phyloP scores from a whole-genome alignment of 352 stramenopile genomes.

The Plasmopara viticola region DNA sequence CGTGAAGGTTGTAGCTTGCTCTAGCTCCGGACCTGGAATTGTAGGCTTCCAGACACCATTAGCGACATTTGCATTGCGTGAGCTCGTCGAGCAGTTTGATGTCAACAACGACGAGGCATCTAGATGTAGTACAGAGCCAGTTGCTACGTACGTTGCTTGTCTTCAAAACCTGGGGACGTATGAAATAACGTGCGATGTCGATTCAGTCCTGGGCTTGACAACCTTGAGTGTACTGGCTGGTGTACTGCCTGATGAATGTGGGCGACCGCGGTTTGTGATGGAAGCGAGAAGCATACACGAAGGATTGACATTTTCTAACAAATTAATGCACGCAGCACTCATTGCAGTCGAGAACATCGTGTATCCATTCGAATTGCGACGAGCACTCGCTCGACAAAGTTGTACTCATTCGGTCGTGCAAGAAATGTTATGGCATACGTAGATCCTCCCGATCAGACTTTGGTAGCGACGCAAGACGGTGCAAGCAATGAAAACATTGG shows the following conservation, averaged over 20 bases:
- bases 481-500: neutral
- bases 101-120: conserved; percentile 8
- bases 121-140: conserved; percentile 6
- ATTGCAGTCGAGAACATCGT: conserved; percentile 63
- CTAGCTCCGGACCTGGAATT: conserved; percentile 27
- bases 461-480: conserved; percentile 6
- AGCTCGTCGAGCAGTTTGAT: conserved; percentile 28
- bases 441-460: conserved; percentile 11
- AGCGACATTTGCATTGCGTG: conserved; percentile 43
- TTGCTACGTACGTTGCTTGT: conserved; percentile 37
- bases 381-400: conserved; percentile 23
- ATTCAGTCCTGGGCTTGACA: conserved; percentile 26
- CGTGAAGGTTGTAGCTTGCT: conserved; percentile 49
- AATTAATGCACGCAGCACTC: conserved; percentile 45
- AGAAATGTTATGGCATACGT: conserved; percentile 34
- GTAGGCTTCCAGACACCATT: conserved; percentile 45
- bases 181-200: conserved; percentile 35
- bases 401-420: conserved; percentile 27
- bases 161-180: conserved; percentile 38
- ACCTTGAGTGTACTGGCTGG: conserved; percentile 23
- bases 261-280: conserved; percentile 48
- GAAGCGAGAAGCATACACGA: conserved; percentile 45
- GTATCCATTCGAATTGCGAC: conserved; percentile 54
- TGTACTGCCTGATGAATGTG: conserved; percentile 42
- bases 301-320: conserved; percentile 36